These are phyloP conservation scores for Lyophyllum semitale DNA, from an alignment of 768 basidiomycete genomes.

Conservation along the genomic window DNA sequence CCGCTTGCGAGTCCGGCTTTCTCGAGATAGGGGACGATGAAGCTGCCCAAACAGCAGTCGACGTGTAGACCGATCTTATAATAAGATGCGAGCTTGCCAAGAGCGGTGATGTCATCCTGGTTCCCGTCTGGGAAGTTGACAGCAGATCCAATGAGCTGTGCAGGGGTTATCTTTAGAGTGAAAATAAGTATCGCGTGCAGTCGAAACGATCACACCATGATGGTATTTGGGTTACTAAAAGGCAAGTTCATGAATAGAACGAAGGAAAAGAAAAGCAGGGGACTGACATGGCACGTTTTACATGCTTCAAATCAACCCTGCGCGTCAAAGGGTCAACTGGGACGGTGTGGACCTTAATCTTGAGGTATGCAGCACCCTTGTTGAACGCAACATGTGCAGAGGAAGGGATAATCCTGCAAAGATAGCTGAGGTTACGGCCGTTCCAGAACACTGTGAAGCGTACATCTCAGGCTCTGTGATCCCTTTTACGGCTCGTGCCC, in stretches of 20 bases:
- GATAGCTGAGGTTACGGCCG: neutral
- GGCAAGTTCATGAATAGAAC: too few relatives aligned
- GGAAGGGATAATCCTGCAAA: conserved; percentile 71
- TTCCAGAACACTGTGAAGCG: conserved; percentile 21
- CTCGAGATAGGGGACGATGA: conserved; percentile 92
- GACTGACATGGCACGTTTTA: conserved; percentile 86
- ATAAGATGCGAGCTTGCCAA: conserved; percentile 71
- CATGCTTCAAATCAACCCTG: conserved; percentile 72
- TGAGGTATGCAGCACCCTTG: conserved; percentile 87
- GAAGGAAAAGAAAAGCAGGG: conserved; percentile 2
- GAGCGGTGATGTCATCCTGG: conserved; percentile 82
- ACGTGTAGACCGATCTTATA: conserved; percentile 89
- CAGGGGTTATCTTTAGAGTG: conserved; percentile 3
- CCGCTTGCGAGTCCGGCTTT: conserved; percentile 69
- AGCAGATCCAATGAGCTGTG: conserved; percentile 81
- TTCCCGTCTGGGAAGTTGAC: conserved; percentile 86
- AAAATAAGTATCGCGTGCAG: neutral
- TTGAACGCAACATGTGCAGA: conserved; percentile 95
- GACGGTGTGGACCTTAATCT: conserved; percentile 86
- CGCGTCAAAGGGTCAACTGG: conserved; percentile 80
- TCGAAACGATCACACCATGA: conserved; percentile 55
- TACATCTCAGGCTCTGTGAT: conserved; percentile 94
- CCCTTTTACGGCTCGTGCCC: conserved; percentile 83
- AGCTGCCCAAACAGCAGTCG: conserved; percentile 92
- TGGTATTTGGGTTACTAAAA: conserved; percentile 80